phyloP scores from a whole-genome alignment of 345 rosid genomes.

The Boechera stricta region DNA sequence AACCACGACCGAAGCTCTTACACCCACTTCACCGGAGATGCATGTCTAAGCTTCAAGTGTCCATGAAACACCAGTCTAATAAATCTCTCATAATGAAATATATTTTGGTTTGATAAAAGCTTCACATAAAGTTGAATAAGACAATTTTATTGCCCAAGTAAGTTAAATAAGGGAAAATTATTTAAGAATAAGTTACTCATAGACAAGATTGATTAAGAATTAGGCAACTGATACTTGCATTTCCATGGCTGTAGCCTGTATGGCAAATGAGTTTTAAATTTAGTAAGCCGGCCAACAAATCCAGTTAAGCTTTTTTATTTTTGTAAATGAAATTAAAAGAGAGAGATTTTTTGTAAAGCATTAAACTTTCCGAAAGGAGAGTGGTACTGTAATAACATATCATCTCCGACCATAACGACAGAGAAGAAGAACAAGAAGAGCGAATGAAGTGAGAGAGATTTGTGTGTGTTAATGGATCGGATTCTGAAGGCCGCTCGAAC shows the following conservation, averaged over 20 bases:
- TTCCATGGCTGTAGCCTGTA: constrained; percentile 7
- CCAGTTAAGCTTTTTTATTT: neutral
- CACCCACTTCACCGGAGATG: constrained; percentile 35
- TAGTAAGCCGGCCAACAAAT: neutral
- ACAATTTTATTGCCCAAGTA: constrained; percentile 18
- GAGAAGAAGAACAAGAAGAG: constrained; percentile 30
- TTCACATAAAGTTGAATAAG: constrained; percentile 36
- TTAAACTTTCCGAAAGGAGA: constrained; percentile 16
- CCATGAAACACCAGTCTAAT: constrained; percentile 31
- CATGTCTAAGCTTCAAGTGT: constrained; percentile 38
- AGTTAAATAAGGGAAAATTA: constrained; percentile 35
- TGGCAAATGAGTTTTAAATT: neutral
- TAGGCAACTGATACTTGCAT: neutral
- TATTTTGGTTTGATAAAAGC: constrained; percentile 35
- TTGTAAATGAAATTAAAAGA: neutral
- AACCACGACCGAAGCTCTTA: constrained; percentile 42
- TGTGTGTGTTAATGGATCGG: constrained; percentile 66
- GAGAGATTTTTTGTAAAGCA: neutral
- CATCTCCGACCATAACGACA: constrained; percentile 12
- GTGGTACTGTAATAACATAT: constrained; percentile 31
- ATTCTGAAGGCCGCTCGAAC: constrained; percentile 79
- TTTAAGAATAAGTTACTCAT: neutral
- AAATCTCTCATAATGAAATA: constrained; percentile 27
- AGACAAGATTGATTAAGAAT: constrained; percentile 10
- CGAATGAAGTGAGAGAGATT: neutral